Evolutionary conservation across 2,329 filamentous ascomycete species (phyloP), one percentile per base, ranked within the genome.

Genomic region (Amphichorda felina): DNA sequence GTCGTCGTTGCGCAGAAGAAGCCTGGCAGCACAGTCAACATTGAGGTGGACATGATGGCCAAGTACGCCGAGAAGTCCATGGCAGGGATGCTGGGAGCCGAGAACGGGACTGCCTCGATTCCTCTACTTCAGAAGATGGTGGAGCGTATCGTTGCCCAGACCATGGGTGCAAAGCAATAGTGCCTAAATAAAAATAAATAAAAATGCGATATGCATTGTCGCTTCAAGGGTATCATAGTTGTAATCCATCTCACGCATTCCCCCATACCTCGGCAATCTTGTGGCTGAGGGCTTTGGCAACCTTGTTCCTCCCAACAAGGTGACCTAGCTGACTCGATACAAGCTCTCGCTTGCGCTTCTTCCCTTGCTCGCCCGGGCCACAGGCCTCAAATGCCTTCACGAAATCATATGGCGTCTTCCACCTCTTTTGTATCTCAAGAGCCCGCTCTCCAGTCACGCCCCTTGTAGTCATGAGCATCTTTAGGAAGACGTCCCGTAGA

Each of bases 11-110:
- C 83, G 3, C 66, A 64, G 35, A 95, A 95, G 72, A 67, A 72
- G 58, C 61, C 71, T 21, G 87, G 88, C 3, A 85, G 94, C 5
- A 72, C 78, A 34, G 84, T 94, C 41, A 95, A 95, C 51, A 74
- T 95, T 25, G 88, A 95, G 66, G 89, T 94, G 36, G 88, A 95
- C 54, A 85, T 94, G 65, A 70, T 79, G 62, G 75, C 74, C 35
- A 89, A 89, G 63, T 88, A 88, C 50, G 82, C 85, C 2, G 82
- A 88, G 65, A 95, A 95, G 74, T 89, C 83, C 43, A 76, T 95
- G 38, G 71, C 78, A 15, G 86, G 80, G 17, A 54, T 60, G 36
- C 77, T 95, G 40, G 68, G 74, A 35, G 68, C 67, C 4, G 59
- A 64, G 13, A 64, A 66, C 38, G 66, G 68, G 22, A 64, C 63